Evolutionary conservation across 2,329 filamentous ascomycete genomes (phyloP).

Genomic region (Botrytis pseudocinerea): DNA sequence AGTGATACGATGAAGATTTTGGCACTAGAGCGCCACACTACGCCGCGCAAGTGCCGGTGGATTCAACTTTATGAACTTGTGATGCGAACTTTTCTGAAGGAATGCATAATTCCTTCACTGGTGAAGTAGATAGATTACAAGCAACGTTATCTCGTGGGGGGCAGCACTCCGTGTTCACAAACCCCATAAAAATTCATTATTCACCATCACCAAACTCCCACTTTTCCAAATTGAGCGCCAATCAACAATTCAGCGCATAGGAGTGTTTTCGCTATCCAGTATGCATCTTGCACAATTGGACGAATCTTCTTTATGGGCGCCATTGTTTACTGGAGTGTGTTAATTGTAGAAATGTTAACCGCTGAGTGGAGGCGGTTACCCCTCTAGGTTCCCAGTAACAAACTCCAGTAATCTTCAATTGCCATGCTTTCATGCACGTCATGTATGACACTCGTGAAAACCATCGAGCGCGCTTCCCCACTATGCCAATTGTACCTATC

Average conservation of each 20-base stretch:
- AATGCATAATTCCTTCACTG: neutral
- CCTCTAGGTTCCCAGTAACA: conserved; percentile 1
- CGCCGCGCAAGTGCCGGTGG: conserved; percentile 3
- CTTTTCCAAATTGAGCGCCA: conserved; percentile 6
- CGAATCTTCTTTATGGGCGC: neutral
- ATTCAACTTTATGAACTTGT: neutral
- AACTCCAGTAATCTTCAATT: conserved; percentile 20
- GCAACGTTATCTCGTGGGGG: conserved; percentile 8
- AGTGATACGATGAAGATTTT: neutral
- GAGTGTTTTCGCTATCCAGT: neutral
- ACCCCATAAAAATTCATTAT: conserved; percentile 6
- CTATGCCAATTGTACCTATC: conserved; percentile 20
- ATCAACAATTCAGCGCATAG: conserved; percentile 13
- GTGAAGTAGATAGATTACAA: neutral
- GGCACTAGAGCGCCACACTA: neutral
- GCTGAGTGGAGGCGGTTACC: conserved; percentile 19
- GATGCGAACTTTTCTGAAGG: neutral
- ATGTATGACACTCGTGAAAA: conserved; percentile 20
- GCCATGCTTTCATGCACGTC: conserved; percentile 23
- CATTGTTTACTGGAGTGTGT: conserved; percentile 7
- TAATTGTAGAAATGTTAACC: conserved; percentile 2
- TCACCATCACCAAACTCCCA: neutral
- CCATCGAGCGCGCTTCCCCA: conserved; percentile 22
- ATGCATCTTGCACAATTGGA: conserved; percentile 17
- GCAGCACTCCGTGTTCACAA: conserved; percentile 6